These are phyloP conservation scores for Cercophora newfieldiana DNA, from an alignment of 495 filamentous ascomycete genomes.

Conservation along the genomic window DNA sequence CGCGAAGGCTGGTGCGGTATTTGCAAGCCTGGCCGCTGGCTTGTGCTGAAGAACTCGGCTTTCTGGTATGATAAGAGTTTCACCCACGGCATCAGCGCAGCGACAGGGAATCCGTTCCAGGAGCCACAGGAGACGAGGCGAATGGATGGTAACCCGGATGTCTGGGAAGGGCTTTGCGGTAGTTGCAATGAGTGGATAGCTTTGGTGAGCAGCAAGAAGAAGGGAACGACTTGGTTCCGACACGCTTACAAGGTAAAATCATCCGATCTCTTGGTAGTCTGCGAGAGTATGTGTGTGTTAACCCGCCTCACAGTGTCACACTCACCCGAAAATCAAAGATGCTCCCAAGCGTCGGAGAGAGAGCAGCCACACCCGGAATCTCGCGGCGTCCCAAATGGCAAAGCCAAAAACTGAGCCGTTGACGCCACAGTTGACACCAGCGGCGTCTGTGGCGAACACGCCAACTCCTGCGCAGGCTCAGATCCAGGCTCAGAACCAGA, in stretches of 20 bases:
- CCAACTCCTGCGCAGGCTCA: conserved; percentile 37
- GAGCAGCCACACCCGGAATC: conserved; percentile 51
- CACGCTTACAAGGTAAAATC: conserved; percentile 77
- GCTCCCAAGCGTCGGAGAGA: conserved; percentile 69
- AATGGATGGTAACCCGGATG: conserved; percentile 76
- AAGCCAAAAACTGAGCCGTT: conserved; percentile 42
- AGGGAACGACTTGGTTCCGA: conserved; percentile 81
- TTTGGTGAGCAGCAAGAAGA: conserved; percentile 79
- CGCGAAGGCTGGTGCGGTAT: conserved; percentile 84
- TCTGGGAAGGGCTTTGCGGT: conserved; percentile 78
- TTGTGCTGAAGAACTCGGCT: conserved; percentile 79
- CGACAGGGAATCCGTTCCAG: conserved; percentile 70
- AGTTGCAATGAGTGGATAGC: conserved; percentile 79
- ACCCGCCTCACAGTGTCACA: conserved; percentile 60
- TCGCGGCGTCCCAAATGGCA: conserved; percentile 35
- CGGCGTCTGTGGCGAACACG: conserved; percentile 36
- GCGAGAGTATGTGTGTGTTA: neutral
- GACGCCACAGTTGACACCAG: conserved; percentile 47
- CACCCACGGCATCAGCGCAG: conserved; percentile 76
- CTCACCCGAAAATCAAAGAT: conserved; percentile 72
- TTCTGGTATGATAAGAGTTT: conserved; percentile 89
- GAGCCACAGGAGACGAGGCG: conserved; percentile 68
- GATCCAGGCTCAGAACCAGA: conserved; percentile 19
- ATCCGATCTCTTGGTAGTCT: neutral
- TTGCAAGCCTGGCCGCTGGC: conserved; percentile 78